These are phyloP conservation scores for Coprinopsis strossmayeri DNA, from an alignment of 768 basidiomycete species.

Conservation along the genomic window DNA sequence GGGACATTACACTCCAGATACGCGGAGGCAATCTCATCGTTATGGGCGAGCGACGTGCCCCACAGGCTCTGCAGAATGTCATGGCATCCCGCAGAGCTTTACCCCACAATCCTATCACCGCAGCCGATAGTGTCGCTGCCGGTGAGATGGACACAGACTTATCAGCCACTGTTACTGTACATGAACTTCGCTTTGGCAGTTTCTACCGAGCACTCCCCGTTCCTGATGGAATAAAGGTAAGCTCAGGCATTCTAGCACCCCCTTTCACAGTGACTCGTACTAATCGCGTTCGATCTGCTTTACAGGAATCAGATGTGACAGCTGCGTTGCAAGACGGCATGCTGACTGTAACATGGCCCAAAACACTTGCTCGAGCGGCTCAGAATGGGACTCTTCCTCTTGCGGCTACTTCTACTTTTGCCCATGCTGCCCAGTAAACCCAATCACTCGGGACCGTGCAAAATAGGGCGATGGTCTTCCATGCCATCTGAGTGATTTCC, in stretches of 20 bases:
- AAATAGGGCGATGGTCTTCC: background rate
- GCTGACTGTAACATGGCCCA: conserved; percentile 38
- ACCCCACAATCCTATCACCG: conserved; percentile 7
- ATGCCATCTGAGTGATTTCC: background rate
- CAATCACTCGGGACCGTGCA: no score
- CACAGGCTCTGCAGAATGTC: conserved; percentile 10
- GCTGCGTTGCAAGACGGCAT: conserved; percentile 33
- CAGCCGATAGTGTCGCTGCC: conserved; percentile 12
- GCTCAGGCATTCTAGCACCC: conserved; percentile 4
- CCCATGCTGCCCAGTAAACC: conserved; percentile 3
- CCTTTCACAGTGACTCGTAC: conserved; percentile 8
- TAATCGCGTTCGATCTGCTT: conserved; percentile 20
- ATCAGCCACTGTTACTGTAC: conserved; percentile 14
- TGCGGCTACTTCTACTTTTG: conserved; percentile 1
- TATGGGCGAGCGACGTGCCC: conserved; percentile 24
- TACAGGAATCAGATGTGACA: conserved; percentile 29
- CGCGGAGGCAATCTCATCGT: conserved; percentile 28
- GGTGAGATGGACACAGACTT: conserved; percentile 12
- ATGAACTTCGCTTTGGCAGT: conserved; percentile 38
- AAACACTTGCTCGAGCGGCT: conserved; percentile 10
- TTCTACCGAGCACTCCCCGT: conserved; percentile 33
- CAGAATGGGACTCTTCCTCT: background rate
- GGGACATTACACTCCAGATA: conserved; percentile 28
- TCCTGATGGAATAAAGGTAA: conserved; percentile 32
- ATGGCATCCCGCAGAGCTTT: conserved; percentile 4